Conservation (phyloP, 164 flowering plant species). For the Tetracentron sinense region DNA sequence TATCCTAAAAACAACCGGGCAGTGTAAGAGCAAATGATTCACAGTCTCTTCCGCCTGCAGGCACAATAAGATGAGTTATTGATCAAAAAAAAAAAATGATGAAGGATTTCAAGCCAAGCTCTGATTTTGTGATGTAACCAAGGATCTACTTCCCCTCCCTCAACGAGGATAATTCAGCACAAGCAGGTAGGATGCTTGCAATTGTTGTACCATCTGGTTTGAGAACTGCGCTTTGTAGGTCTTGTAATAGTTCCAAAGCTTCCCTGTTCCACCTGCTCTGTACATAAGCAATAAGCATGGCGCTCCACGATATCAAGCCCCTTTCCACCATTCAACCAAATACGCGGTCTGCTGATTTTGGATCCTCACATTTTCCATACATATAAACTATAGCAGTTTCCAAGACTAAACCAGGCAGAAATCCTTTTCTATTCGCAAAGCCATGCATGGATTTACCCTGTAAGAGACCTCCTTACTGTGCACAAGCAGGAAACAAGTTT, state of each 20-base stretch:
- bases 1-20: too few relatives aligned
- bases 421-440: conserved; percentile 43
- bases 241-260: conserved; percentile 24
- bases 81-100: too few relatives aligned
- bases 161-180: too few relatives aligned
- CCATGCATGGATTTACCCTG: conserved; percentile 59
- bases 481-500: conserved; percentile 57
- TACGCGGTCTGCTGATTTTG: conserved; percentile 31
- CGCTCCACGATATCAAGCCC: conserved; percentile 27
- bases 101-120: too few relatives aligned
- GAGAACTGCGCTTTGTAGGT: too few relatives aligned
- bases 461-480: conserved; percentile 34
- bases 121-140: too few relatives aligned
- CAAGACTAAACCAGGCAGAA: conserved; percentile 49
- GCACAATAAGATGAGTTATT: too few relatives aligned
- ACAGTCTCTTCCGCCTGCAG: too few relatives aligned
- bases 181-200: too few relatives aligned
- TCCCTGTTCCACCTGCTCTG: conserved; percentile 18
- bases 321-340: conserved; percentile 36
- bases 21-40: too few relatives aligned
- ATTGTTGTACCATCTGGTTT: too few relatives aligned
- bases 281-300: conserved; percentile 27
- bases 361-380: conserved; percentile 46
- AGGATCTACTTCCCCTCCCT: too few relatives aligned
- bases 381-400: conserved; percentile 60